Evolutionary conservation across 2,329 filamentous ascomycete genomes (phyloP).

Genomic region (Cryphonectria nitschkei): DNA sequence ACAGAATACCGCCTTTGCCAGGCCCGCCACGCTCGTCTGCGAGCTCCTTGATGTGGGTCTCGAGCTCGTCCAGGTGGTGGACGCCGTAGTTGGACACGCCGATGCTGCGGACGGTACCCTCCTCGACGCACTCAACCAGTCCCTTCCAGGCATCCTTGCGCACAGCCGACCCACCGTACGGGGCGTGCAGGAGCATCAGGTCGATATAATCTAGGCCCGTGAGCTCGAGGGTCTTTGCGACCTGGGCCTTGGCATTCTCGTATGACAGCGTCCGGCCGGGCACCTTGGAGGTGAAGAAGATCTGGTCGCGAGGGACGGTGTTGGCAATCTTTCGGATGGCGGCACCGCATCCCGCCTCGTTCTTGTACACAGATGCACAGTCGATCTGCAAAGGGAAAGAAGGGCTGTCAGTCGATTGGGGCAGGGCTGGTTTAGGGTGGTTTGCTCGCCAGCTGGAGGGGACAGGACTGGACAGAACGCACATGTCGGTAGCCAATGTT

Average conservation of each 20-base stretch:
- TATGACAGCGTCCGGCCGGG: conserved; percentile 57
- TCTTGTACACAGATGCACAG: conserved; percentile 55
- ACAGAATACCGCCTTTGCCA: conserved; percentile 72
- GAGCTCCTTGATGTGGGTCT: conserved; percentile 62
- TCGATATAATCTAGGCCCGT: conserved; percentile 70
- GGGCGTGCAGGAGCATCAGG: conserved; percentile 65
- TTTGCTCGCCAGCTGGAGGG: no score
- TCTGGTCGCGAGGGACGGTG: conserved; percentile 48
- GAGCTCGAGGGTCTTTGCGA: conserved; percentile 65
- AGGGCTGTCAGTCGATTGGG: neutral
- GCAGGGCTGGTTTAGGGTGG: neutral
- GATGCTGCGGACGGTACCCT: conserved; percentile 63
- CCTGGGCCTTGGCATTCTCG: conserved; percentile 63
- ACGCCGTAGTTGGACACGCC: conserved; percentile 70
- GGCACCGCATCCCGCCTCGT: conserved; percentile 53
- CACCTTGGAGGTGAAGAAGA: conserved; percentile 63
- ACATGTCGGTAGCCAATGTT: conserved; percentile 58
- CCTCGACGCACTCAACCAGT: conserved; percentile 65
- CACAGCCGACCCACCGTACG: conserved; percentile 58
- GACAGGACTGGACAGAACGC: conserved; percentile 26
- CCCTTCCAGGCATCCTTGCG: conserved; percentile 66
- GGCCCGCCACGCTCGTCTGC: conserved; percentile 63
- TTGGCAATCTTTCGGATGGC: conserved; percentile 45
- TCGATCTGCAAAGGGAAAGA: conserved; percentile 46
- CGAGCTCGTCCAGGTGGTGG: conserved; percentile 64